Base-by-base conservation (phyloP, 257 asterid genomes). In the Solanum tarapatanum region DNA sequence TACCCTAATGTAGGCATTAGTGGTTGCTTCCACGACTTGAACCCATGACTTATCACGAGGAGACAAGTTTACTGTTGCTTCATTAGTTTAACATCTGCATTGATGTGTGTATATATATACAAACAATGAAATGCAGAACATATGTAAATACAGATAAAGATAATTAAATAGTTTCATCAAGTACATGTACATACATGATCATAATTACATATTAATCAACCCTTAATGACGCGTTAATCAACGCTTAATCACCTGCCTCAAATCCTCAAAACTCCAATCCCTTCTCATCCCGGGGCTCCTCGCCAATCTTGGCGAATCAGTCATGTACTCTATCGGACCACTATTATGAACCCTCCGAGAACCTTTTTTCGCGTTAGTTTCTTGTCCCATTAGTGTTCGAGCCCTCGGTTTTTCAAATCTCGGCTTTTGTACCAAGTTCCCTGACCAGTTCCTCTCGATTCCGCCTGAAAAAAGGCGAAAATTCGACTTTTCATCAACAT, bases 181-280 rank as follows among this genome's bases (percentile, higher is more conserved):
- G 24, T 77, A 77, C 39, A 79, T 43, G 32, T 39, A 76, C 64
- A 76, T 76, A 36, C 35, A 77, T 79, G 36, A 79, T 26, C 36
- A 77, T 77, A 3, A 26, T 79, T 79, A 16, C 84, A 26, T 79
- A 79, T 16, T 45, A 79, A 36, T 80, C 41, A 80, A 80, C 85
- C 69, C 85, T 80, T 45, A 79, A 79, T 5, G 8, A 84, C 14
- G 69, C 3, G 9, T 60, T 55, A 37, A 68, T 85, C 87, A 85
- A 24, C 33, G 35, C 28, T 69, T 58, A 62, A 86, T 82, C 23
- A 41, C 84, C 66, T 87, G 88, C 70, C 92, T 84, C 33, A 88
- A 75, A 88, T 92, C 92, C 90, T 92, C 94, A 82, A 91, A 92
- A 90, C 94, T 92, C 94, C 92, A 92, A 74, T 92, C 94, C 86